These are phyloP conservation scores for Orbilia blumenaviensis DNA, from an alignment of 2,329 filamentous ascomycete genomes.

Conservation along the genomic window DNA sequence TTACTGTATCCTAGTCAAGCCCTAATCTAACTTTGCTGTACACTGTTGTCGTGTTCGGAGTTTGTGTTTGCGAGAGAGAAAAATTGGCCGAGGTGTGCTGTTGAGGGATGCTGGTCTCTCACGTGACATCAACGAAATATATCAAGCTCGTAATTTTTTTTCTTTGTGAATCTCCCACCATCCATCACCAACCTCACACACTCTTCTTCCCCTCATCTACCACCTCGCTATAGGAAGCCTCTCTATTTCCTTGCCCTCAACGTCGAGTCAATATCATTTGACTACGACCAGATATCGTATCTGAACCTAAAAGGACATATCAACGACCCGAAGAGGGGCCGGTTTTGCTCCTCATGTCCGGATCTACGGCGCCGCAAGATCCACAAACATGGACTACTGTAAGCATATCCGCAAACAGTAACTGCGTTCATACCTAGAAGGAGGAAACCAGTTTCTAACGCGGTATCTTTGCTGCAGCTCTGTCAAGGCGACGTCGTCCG, in stretches of 20 bases:
- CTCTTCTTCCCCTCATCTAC: background rate
- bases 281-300: background rate
- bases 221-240: background rate
- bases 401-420: background rate
- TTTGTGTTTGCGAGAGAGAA: background rate
- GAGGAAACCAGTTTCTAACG: background rate
- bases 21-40: background rate
- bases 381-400: constrained; percentile 51
- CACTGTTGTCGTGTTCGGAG: background rate
- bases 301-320: background rate
- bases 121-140: constrained; percentile 10
- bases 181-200: background rate
- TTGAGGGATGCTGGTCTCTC: background rate
- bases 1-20: constrained; percentile 7
- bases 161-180: background rate
- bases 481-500: constrained; percentile 47
- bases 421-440: background rate
- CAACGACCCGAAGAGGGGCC: constrained; percentile 27
- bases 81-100: background rate
- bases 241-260: background rate
- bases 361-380: constrained; percentile 11
- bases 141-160: constrained; percentile 19
- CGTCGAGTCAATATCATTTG: background rate
- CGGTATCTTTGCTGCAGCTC: constrained; percentile 10
- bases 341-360: constrained; percentile 28